Percentiles rank a stretch among this genome's conserved stretches.
Evolutionary conservation across 176 grass and related monocot species (phyloP).

Genomic region (Alopecurus myosuroides): DNA sequence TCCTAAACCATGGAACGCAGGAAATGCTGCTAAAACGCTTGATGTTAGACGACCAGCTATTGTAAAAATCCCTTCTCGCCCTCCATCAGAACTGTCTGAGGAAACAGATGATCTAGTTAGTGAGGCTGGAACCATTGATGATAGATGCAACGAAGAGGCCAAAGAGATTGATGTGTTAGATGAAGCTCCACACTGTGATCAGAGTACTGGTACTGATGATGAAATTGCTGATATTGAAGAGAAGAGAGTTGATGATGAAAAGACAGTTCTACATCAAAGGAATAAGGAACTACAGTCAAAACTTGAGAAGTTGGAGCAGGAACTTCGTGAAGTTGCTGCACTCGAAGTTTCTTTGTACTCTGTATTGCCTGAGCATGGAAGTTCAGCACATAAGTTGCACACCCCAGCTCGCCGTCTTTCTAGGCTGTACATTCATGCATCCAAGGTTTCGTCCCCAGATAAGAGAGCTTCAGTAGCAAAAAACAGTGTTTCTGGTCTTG

Average conservation of each 20-base stretch:
- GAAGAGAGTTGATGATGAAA: conserved; percentile 45
- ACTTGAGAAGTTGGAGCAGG: conserved; percentile 75
- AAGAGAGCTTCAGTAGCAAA: conserved; percentile 71
- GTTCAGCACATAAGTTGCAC: conserved; percentile 90
- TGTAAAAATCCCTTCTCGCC: conserved; percentile 41
- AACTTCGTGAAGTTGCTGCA: conserved; percentile 87
- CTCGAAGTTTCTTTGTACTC: conserved; percentile 90
- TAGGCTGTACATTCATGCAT: conserved; percentile 71
- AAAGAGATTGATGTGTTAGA: conserved; percentile 96
- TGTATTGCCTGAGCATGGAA: conserved; percentile 69
- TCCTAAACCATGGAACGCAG: conserved; percentile 53
- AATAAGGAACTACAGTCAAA: conserved; percentile 49
- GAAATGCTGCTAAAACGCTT: conserved; percentile 34
- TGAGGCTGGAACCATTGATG: conserved; percentile 43
- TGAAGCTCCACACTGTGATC: conserved; percentile 86
- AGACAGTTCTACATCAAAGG: conserved; percentile 42
- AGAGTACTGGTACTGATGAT: conserved; percentile 90
- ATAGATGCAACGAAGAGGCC: conserved; percentile 72
- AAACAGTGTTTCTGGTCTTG: conserved; percentile 70
- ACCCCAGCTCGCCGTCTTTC: conserved; percentile 87
- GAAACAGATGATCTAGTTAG: conserved; percentile 58
- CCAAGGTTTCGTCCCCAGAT: conserved; percentile 58
- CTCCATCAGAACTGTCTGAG: conserved; percentile 69
- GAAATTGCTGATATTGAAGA: conserved; percentile 85
- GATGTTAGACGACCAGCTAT: conserved; percentile 49